phyloP scores from a whole-genome alignment of 2,329 filamentous ascomycete species.

The Aspergillaceae sp. region DNA sequence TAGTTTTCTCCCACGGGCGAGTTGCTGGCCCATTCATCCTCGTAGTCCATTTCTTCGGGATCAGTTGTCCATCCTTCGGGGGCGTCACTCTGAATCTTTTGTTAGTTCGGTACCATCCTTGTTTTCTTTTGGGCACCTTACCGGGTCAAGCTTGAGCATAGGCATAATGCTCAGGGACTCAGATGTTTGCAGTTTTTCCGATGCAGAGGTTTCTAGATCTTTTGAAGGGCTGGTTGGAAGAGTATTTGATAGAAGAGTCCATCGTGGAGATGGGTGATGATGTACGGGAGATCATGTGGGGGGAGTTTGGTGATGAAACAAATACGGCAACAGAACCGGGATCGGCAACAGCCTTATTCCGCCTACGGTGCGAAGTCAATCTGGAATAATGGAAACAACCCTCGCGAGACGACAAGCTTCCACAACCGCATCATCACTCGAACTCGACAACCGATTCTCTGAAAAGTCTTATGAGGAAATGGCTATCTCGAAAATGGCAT shows the following conservation, averaged over 20 bases:
- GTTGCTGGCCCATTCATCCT: not conserved
- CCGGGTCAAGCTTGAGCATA: not conserved
- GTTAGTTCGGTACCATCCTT: not conserved
- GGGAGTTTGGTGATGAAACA: not conserved
- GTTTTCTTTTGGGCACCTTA: not conserved
- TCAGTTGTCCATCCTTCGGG: not conserved
- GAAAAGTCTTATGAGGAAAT: conserved; percentile 6
- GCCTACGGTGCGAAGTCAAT: not conserved
- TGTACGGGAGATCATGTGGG: not conserved
- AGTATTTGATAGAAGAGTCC: not conserved
- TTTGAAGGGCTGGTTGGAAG: not conserved
- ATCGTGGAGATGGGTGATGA: not conserved
- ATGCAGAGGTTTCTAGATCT: not conserved
- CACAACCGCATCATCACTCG: conserved; percentile 15
- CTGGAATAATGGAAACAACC: not conserved
- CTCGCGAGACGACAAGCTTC: conserved; percentile 12
- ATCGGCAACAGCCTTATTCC: not conserved
- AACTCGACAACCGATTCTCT: conserved; percentile 15
- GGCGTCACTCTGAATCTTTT: not conserved
- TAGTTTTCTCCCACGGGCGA: not conserved
- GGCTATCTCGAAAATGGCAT: not conserved
- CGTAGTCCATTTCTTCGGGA: not conserved
- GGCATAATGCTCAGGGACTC: not conserved
- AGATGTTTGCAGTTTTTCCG: not conserved
- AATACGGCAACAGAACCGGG: not conserved